Evolutionary conservation across 2,329 filamentous ascomycete genomes (phyloP).

Genomic region (Periconia sp.): DNA sequence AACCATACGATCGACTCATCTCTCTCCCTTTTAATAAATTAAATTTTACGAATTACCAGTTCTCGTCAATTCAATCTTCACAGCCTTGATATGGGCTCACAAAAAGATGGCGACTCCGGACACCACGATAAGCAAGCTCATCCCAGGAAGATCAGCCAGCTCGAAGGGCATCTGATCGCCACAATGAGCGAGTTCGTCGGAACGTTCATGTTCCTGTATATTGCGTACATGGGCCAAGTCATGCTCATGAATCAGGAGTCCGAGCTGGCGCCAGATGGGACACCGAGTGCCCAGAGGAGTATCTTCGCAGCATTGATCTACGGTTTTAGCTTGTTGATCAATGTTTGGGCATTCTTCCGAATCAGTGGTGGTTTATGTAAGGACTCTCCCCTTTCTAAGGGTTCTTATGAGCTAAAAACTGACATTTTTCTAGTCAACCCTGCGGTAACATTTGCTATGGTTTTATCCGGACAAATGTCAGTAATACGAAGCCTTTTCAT

Average conservation of each 20-base stretch:
- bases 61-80: neutral
- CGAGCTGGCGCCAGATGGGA: constrained; percentile 15
- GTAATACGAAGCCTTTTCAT: constrained; percentile 27
- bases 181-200: constrained; percentile 32
- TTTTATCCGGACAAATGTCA: constrained; percentile 21
- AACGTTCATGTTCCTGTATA: constrained; percentile 37
- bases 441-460: constrained; percentile 28
- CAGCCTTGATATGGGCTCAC: neutral
- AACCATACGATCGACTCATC: too few species aligned
- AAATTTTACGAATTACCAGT: too few species aligned
- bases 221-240: constrained; percentile 29
- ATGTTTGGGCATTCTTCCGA: constrained; percentile 35
- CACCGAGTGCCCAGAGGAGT: constrained; percentile 19
- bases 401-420: constrained; percentile 8
- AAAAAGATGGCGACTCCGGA: neutral
- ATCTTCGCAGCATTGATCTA: constrained; percentile 34
- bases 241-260: constrained; percentile 23
- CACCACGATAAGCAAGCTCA: neutral
- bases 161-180: constrained; percentile 22
- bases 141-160: neutral
- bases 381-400: constrained; percentile 9
- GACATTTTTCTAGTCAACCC: constrained; percentile 14
- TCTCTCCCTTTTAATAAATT: too few species aligned
- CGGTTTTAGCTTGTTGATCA: constrained; percentile 32
- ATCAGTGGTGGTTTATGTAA: constrained; percentile 38